phyloP scores from a whole-genome alignment of 495 filamentous ascomycete genomes.

The Podospora bellae-mahoneyi region DNA sequence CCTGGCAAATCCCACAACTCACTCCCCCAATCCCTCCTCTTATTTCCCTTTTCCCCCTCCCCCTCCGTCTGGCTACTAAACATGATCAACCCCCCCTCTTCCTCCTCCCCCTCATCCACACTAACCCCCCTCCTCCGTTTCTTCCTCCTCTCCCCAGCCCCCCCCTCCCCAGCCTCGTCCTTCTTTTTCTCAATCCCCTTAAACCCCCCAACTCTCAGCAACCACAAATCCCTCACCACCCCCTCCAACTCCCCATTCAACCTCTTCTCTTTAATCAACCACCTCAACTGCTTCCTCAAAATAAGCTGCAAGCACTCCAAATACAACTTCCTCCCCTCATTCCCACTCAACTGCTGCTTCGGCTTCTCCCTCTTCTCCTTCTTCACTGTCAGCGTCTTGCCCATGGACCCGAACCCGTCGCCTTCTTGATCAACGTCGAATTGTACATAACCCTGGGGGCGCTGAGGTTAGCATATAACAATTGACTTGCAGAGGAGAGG shows the following conservation, averaged over 20 bases:
- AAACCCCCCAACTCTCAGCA: slow-evolving; percentile 42
- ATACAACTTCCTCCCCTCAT: slow-evolving; percentile 68
- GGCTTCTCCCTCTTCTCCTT: slow-evolving; percentile 54
- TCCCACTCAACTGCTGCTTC: slow-evolving; percentile 59
- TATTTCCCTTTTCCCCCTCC: slow-evolving; percentile 12
- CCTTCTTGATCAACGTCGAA: slow-evolving; percentile 62
- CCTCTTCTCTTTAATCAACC: slow-evolving; percentile 45
- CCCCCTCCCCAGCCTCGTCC: slow-evolving; percentile 7
- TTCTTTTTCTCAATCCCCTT: slow-evolving; percentile 26
- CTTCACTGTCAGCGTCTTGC: slow-evolving; percentile 43
- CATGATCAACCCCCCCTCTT: slow-evolving; percentile 24
- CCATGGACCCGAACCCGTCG: slow-evolving; percentile 67
- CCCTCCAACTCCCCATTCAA: slow-evolving; percentile 45
- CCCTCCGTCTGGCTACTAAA: slow-evolving; percentile 39
- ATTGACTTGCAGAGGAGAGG: not conserved
- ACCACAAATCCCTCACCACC: slow-evolving; percentile 52
- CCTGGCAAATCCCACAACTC: slow-evolving; percentile 41
- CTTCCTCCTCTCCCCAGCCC: not conserved
- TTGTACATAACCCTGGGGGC: slow-evolving; percentile 44
- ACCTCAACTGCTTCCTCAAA: slow-evolving; percentile 38
- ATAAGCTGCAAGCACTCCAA: slow-evolving; percentile 84
- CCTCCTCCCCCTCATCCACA: slow-evolving; percentile 1
- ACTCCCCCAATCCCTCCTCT: slow-evolving; percentile 23
- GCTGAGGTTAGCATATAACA: not conserved
- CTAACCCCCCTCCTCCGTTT: slow-evolving; percentile 14